A percentile compares a stretch with the other conserved stretches of the same genome.
Conservation (phyloP, 2,329 filamentous ascomycete genomes). For the Colletotrichum orbiculare region DNA sequence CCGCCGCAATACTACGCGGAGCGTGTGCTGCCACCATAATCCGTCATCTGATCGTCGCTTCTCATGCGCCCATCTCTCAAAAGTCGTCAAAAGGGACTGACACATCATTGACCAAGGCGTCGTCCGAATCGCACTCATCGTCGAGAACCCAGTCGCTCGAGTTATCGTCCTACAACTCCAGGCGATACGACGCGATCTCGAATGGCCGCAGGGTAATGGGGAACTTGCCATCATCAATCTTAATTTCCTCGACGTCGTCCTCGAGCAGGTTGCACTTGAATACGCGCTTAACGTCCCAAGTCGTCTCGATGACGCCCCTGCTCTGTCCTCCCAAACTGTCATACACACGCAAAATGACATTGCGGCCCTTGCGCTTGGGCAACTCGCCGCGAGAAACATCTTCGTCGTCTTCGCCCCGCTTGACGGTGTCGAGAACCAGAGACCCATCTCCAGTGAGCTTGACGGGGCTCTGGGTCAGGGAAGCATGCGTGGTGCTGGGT, state of each 20-base stretch:
- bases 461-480: constrained; percentile 61
- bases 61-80: background rate
- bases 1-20: background rate
- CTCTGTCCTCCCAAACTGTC: constrained; percentile 87
- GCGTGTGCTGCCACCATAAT: background rate
- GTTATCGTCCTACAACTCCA: constrained; percentile 59
- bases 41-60: background rate
- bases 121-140: constrained; percentile 1
- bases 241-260: constrained; percentile 79
- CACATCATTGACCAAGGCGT: constrained; percentile 1
- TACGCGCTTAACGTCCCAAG: constrained; percentile 78
- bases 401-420: constrained; percentile 90
- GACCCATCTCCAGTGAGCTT: constrained; percentile 73
- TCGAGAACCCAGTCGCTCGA: constrained; percentile 24
- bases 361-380: constrained; percentile 75
- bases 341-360: constrained; percentile 86
- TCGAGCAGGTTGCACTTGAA: constrained; percentile 90
- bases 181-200: constrained; percentile 84
- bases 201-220: constrained; percentile 79
- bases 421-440: constrained; percentile 87
- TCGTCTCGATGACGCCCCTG: constrained; percentile 75
- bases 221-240: constrained; percentile 62
- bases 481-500: constrained; percentile 42
- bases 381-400: constrained; percentile 74
- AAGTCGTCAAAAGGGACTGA: constrained; percentile 17